Evolutionary conservation across 768 basidiomycete species (phyloP).

Genomic region (Lactarius psammicola): DNA sequence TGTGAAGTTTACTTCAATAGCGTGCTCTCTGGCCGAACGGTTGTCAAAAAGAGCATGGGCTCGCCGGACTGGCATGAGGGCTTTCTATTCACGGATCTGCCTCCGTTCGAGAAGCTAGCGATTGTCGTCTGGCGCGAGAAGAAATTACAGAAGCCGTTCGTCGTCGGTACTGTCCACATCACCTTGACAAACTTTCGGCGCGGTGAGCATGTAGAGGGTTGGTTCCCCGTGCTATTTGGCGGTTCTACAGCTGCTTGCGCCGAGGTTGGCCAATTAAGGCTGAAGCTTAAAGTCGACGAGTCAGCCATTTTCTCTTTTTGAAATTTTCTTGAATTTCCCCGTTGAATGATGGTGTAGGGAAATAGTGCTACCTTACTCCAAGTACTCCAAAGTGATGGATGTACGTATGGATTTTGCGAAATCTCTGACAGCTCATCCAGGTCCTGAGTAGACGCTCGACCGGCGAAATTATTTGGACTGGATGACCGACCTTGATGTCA

Average conservation of each 20-base stretch:
- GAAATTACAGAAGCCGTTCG: constrained; percentile 52
- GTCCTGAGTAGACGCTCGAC: constrained; percentile 45
- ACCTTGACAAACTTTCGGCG: constrained; percentile 69
- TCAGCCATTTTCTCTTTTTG: constrained; percentile 39
- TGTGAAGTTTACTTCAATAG: constrained; percentile 78
- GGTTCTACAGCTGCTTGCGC: constrained; percentile 49
- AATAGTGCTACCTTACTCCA: constrained; percentile 67
- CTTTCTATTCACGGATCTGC: constrained; percentile 72
- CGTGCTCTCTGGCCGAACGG: constrained; percentile 68
- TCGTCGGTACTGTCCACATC: constrained; percentile 63
- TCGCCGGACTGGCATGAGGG: constrained; percentile 81
- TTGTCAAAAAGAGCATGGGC: constrained; percentile 62
- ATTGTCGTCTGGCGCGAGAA: constrained; percentile 70
- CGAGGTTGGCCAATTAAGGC: constrained; percentile 71
- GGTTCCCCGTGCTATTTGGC: constrained; percentile 70
- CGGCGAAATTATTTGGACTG: constrained; percentile 69
- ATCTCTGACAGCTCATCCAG: constrained; percentile 16
- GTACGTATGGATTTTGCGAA: constrained; percentile 40
- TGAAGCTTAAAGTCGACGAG: constrained; percentile 78
- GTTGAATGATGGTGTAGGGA: constrained; percentile 48
- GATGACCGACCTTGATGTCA: constrained; percentile 68
- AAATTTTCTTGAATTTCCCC: not conserved
- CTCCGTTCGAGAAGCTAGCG: constrained; percentile 71
- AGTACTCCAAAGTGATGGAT: constrained; percentile 59
- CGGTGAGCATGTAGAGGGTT: constrained; percentile 75